Conservation (phyloP, 768 basidiomycete genomes). For the Boletus rufocinnamomeus region DNA sequence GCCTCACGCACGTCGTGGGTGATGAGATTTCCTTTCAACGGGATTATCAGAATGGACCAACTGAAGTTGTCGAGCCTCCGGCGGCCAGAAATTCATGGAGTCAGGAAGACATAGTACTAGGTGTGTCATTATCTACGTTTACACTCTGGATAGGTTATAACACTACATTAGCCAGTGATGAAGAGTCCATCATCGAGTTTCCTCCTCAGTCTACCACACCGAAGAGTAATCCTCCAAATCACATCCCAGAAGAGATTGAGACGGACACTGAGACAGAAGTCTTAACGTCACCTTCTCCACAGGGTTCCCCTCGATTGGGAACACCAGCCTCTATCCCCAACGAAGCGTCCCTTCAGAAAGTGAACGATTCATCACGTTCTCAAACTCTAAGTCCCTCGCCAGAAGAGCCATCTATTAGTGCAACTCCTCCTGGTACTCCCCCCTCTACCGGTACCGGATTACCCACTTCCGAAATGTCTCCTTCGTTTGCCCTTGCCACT, state of each 20-base stretch:
- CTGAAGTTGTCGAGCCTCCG: constrained; percentile 31
- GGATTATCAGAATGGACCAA: constrained; percentile 30
- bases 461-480: constrained; percentile 7
- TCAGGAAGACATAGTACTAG: constrained; percentile 22
- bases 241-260: constrained; percentile 19
- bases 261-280: constrained; percentile 32
- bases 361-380: constrained; percentile 20
- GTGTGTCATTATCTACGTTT: constrained; percentile 15
- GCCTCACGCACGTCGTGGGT: constrained; percentile 25
- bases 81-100: constrained; percentile 12
- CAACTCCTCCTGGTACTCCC: constrained; percentile 31
- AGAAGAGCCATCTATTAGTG: constrained; percentile 14
- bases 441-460: constrained; percentile 10
- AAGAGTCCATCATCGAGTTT: constrained; percentile 31
- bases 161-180: constrained; percentile 39
- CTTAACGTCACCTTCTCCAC: constrained; percentile 26
- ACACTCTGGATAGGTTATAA: not conserved
- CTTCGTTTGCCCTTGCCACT: constrained; percentile 40
- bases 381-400: constrained; percentile 2
- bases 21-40: constrained; percentile 28
- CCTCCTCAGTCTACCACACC: constrained; percentile 32
- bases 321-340: constrained; percentile 6
- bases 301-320: constrained; percentile 19
- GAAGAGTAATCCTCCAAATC: constrained; percentile 20
- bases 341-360: constrained; percentile 21